Percentiles rank a stretch among this genome's conserved stretches.
Conservation (phyloP, 1,139 yeast genomes). For the Lipomyces yarrowii region DNA sequence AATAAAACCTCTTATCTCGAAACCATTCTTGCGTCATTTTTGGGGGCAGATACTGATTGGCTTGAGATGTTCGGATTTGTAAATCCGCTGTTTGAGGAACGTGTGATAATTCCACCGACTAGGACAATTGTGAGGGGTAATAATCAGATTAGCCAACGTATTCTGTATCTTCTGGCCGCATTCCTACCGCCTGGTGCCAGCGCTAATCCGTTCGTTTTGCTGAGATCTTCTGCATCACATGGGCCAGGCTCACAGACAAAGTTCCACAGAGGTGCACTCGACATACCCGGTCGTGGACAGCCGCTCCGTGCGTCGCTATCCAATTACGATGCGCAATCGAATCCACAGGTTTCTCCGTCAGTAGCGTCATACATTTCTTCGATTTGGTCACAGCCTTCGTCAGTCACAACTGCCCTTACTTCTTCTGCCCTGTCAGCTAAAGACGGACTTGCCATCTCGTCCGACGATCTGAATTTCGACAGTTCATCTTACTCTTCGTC, state of each 20-base stretch:
- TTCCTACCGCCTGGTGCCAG: not conserved
- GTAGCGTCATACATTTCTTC: slow-evolving; percentile 1
- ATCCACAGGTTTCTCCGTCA: not conserved
- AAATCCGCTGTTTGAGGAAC: not conserved
- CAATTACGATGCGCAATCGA: not conserved
- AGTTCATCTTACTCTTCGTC: not conserved
- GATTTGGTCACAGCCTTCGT: slow-evolving; percentile 2
- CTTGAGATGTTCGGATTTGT: slow-evolving; percentile 1
- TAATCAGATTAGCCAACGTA: not conserved
- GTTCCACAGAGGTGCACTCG: not conserved
- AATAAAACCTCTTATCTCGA: not conserved
- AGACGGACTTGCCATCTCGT: not conserved
- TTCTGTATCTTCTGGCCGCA: not conserved
- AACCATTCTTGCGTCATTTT: not conserved
- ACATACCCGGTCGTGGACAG: slow-evolving; percentile 2
- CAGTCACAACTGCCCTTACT: not conserved
- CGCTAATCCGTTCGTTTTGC: not conserved
- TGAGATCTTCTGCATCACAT: not conserved
- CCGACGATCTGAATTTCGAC: not conserved
- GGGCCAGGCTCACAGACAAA: not conserved
- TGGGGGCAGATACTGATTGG: slow-evolving; percentile 2
- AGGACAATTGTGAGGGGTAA: not conserved
- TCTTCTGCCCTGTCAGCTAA: not conserved
- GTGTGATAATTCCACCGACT: not conserved
- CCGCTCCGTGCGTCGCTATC: not conserved